phyloP scores from a whole-genome alignment of 169 alveolate species.

The Eimeria brunetti region DNA sequence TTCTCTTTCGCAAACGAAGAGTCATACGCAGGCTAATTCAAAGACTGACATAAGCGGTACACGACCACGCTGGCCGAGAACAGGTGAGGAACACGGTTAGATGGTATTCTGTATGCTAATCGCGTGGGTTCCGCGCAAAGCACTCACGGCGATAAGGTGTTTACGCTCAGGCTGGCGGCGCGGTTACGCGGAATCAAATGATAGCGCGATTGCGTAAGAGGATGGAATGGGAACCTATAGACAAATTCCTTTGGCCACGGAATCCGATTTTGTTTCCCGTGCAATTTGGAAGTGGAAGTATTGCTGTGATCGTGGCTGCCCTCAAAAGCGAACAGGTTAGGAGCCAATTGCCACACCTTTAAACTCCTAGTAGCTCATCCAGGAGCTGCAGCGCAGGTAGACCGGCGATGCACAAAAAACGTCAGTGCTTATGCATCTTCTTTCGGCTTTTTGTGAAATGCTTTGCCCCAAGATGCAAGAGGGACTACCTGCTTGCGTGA shows the following conservation, averaged over 20 bases:
- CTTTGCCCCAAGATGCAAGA: background rate
- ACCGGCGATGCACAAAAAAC: too few species aligned
- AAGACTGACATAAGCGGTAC: too few species aligned
- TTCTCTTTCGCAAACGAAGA: too few species aligned
- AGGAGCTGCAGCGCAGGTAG: background rate
- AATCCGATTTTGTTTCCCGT: background rate
- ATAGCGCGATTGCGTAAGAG: background rate
- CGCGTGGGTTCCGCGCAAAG: too few species aligned
- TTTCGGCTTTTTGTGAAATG: background rate
- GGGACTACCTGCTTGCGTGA: background rate
- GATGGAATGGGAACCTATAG: background rate
- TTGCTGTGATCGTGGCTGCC: background rate
- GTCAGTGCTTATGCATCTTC: background rate
- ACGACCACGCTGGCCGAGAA: too few species aligned
- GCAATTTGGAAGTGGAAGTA: background rate
- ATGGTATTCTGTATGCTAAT: too few species aligned
- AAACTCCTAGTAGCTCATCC: conserved; percentile 20
- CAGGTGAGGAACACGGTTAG: too few species aligned
- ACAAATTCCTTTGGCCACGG: background rate
- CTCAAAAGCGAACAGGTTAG: background rate
- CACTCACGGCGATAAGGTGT: too few species aligned
- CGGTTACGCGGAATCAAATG: too few species aligned
- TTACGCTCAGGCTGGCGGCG: too few species aligned
- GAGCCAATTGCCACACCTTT: background rate
- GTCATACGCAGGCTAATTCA: too few species aligned